Evolutionary conservation across 2,329 filamentous ascomycete genomes (phyloP), one percentile per base, ranked within the genome.

Genomic region (Tolypocladium tropicale): DNA sequence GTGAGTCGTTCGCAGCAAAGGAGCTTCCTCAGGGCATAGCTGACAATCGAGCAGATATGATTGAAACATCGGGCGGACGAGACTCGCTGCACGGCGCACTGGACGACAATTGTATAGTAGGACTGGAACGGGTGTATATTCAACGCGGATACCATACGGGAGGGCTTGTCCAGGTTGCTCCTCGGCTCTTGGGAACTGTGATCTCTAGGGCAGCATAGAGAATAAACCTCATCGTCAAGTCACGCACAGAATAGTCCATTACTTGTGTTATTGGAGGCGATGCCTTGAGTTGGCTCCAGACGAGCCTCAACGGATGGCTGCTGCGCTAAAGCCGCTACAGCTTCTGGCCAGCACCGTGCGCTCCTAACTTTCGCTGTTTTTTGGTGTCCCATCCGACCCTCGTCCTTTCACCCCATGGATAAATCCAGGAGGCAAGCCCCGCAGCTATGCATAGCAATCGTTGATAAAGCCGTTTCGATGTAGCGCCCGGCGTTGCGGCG

Each of bases 1-100:
- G 87, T 90, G 75, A 75, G 83, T 10, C 10, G 18, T 67, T 41
- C 25, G 50, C 28, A 23, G 43, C 18, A 25, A 18, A 30, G 7
- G 41, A 32, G 25, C 36, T 36, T 16, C 10, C 21, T 43, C 46
- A 16, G 1, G 21, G 34, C 49, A 23, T 52, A 4, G 54, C 53
- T 54, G 9, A 60, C 43, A 3, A 12, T 12, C 6, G n/a, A 43
- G 32, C 51, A 61, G 60, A 32, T 61, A 53, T 53, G 49, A 54
- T 43, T 61, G 54, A 55, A 34, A 1, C 3, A 18, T 7, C 12
- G n/a, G 33, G 33, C 46, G 46, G 46, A 14, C 46, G 16, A 28
- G 25, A 18, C 16, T 33, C 6, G 21, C 30, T 23, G 46, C 48
- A 34, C 23, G 43, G 25, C 54, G 46, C 34, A 55, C 39, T 53